phyloP scores from a whole-genome alignment of 1,284 basidiomycete species.

The Moesziomyces antarcticus region DNA sequence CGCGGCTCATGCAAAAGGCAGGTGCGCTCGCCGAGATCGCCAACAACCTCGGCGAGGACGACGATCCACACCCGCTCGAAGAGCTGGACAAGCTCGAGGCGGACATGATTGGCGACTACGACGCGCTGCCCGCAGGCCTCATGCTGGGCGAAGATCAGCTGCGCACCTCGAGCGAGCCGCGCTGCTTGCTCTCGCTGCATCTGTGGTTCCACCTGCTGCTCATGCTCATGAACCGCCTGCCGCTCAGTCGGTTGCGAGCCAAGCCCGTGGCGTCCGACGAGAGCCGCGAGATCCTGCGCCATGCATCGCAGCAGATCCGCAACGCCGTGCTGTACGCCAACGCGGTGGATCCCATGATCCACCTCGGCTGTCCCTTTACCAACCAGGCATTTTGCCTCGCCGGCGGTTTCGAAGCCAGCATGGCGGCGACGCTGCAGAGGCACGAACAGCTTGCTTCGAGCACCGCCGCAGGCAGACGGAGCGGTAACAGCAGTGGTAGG shows the following conservation, averaged over 20 bases:
- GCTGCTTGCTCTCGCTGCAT: slow-evolving; percentile 8
- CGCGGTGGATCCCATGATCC: slow-evolving; percentile 5
- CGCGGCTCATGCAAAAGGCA: slow-evolving; percentile 12
- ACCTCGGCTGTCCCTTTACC: slow-evolving; percentile 7
- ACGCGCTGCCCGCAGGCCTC: slow-evolving; percentile 1
- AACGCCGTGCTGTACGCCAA: slow-evolving; percentile 10
- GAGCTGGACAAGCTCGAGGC: slow-evolving; percentile 12
- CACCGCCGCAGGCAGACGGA: background rate
- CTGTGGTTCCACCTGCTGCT: slow-evolving; percentile 13
- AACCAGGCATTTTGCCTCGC: slow-evolving; percentile 11
- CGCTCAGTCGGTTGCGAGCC: slow-evolving; percentile 4
- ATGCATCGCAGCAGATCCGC: slow-evolving; percentile 7
- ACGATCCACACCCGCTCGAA: slow-evolving; percentile 8
- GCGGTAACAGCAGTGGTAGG: background rate
- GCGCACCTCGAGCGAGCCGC: slow-evolving; percentile 1
- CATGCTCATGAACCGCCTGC: slow-evolving; percentile 7
- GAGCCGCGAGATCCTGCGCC: slow-evolving; percentile 9
- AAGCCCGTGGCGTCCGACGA: slow-evolving; percentile 4
- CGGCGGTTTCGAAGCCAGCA: slow-evolving; percentile 8
- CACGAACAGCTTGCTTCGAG: background rate
- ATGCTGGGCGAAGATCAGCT: slow-evolving; percentile 5
- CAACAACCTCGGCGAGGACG: slow-evolving; percentile 12
- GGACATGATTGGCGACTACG: slow-evolving; percentile 8
- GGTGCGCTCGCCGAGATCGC: slow-evolving; percentile 11
- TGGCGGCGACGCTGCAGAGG: slow-evolving; percentile 7